Evolutionary conservation across 108 stramenopile genomes (phyloP).

Genomic region (Cyclotella sp.): DNA sequence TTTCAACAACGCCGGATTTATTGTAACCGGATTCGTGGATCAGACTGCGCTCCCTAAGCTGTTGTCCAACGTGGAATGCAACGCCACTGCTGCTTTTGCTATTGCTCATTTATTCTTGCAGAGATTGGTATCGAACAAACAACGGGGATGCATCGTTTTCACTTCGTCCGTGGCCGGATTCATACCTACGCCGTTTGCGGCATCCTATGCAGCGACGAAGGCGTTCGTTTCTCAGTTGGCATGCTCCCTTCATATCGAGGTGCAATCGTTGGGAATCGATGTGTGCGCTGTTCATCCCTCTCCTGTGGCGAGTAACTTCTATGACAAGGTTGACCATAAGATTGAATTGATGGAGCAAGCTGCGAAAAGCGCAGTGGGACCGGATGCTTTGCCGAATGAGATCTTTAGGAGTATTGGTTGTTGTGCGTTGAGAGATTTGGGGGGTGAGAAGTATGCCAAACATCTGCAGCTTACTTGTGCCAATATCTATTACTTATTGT

Average conservation of each 20-base stretch:
- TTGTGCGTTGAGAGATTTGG: conserved; percentile 88
- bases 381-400: conserved; percentile 86
- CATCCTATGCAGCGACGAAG: conserved; percentile 99
- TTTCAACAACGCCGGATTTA: conserved; percentile 99
- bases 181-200: conserved; percentile 98
- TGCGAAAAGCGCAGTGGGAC: conserved; percentile 90
- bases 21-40: conserved; percentile 99
- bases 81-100: conserved; percentile 93
- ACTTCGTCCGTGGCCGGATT: conserved; percentile 97
- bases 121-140: conserved; percentile 71
- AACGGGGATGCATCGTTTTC: conserved; percentile 94
- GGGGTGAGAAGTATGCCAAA: conserved; percentile 52
- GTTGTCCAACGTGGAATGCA: conserved; percentile 96
- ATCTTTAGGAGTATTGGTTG: conserved; percentile 94
- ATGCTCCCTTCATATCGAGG: conserved; percentile 89
- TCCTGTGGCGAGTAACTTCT: conserved; percentile 97
- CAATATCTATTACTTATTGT: background rate
- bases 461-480: background rate
- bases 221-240: conserved; percentile 96
- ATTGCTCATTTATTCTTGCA: conserved; percentile 95
- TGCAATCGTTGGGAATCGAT: conserved; percentile 92
- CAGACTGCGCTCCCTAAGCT: conserved; percentile 88
- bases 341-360: conserved; percentile 92
- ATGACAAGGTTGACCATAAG: conserved; percentile 92
- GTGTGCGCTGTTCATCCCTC: conserved; percentile 97